Conservation (phyloP, 345 rosid species). For the Syzygium grande region DNA sequence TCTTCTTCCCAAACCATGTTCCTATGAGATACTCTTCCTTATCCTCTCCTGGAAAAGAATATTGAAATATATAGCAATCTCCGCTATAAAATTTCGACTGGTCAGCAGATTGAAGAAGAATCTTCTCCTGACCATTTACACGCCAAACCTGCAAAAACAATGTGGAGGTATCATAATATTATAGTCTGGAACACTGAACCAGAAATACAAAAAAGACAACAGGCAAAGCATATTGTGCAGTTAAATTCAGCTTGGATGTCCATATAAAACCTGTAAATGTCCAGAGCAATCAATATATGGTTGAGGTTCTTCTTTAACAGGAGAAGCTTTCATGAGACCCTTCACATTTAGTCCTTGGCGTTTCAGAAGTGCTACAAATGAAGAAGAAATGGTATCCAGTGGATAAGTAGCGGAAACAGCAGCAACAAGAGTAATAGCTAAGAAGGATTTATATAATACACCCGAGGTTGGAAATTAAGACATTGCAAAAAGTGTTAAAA, state of each 20-base stretch:
- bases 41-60: conserved; percentile 91
- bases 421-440: neutral
- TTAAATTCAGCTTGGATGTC: neutral
- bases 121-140: conserved; percentile 62
- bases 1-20: conserved; percentile 92
- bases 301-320: conserved; percentile 76
- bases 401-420: neutral
- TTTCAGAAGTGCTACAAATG: conserved; percentile 61
- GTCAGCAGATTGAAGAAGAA: conserved; percentile 65
- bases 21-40: conserved; percentile 86
- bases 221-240: neutral
- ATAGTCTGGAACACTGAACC: neutral
- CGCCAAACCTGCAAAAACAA: conserved; percentile 61
- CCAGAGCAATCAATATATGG: conserved; percentile 93
- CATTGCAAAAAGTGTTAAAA: neutral
- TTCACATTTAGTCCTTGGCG: conserved; percentile 92
- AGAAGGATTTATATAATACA: neutral
- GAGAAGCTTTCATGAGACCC: conserved; percentile 76
- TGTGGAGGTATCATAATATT: conserved; percentile 2
- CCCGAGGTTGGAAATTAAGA: neutral
- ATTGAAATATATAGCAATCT: conserved; percentile 83
- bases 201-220: neutral
- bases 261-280: conserved; percentile 63
- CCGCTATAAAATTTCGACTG: conserved; percentile 87
- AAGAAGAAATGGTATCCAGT: neutral